These are phyloP conservation scores for Wickerhamomyces strasburgensis DNA, from an alignment of 805 yeast genomes.

Conservation along the genomic window DNA sequence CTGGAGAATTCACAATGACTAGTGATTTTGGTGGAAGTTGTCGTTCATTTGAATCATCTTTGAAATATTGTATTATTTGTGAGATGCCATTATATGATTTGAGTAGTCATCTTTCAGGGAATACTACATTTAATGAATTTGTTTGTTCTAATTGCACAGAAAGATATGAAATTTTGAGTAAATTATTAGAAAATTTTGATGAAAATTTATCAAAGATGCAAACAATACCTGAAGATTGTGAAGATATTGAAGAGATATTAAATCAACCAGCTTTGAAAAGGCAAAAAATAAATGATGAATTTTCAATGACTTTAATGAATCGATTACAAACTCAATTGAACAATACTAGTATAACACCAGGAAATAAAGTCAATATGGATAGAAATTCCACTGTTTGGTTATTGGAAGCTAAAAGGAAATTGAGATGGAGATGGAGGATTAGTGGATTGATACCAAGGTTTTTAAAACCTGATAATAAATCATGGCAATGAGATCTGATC, in stretches of 20 bases:
- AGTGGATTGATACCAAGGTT: constrained; percentile 39
- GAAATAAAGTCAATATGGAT: constrained; percentile 9
- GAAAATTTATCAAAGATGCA: constrained; percentile 13
- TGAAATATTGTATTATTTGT: constrained; percentile 56
- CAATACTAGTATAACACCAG: constrained; percentile 1
- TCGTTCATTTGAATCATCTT: constrained; percentile 1
- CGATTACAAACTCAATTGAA: constrained; percentile 29
- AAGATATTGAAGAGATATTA: constrained; percentile 21
- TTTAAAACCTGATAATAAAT: constrained; percentile 7
- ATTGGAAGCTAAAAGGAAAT: constrained; percentile 33
- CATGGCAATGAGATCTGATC: not conserved
- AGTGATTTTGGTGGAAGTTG: constrained; percentile 1
- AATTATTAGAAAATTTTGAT: constrained; percentile 36
- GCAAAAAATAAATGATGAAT: constrained; percentile 14
- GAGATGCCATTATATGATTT: constrained; percentile 65
- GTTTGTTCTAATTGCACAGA: constrained; percentile 61
- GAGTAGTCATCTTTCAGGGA: constrained; percentile 33
- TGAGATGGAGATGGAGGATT: constrained; percentile 50
- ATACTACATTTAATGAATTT: constrained; percentile 37
- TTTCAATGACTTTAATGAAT: constrained; percentile 29
- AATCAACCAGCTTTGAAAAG: constrained; percentile 7
- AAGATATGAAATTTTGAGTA: constrained; percentile 47
- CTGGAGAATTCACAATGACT: constrained; percentile 9
- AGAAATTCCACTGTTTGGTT: constrained; percentile 28
- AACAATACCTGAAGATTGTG: constrained; percentile 16